Evolutionary conservation across 2,329 filamentous ascomycete genomes (phyloP), one percentile per base, ranked within the genome.

Genomic region (Colletotrichum limetticola): DNA sequence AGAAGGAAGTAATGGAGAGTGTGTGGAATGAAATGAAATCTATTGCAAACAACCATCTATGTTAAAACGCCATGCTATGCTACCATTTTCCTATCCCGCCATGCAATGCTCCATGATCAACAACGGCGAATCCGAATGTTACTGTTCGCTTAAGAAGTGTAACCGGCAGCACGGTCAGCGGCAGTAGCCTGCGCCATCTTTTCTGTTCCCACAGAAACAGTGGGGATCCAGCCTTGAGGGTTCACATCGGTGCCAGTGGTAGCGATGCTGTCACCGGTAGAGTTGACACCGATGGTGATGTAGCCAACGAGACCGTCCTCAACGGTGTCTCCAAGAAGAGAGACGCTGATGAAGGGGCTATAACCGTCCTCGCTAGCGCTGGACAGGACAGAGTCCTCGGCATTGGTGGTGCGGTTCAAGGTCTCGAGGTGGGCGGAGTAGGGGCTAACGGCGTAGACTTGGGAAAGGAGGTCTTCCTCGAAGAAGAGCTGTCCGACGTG

Each of bases 341-440:
- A 83, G 72, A 88, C 88, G 76, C 89, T 83, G 65, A 88, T 79
- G 75, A 89, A 83, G 0, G 88, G 88, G 75, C 87, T 86, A 42
- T 67, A 61, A 19, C 85, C 84, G 70, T 85, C 83, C 76, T 83
- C 78, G 46, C 28, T 82, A 76, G 56, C 87, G 83, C 58, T 88
- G 84, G n/a, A 74, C 53, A 88, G 85, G 11, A 74, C 70, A 14
- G 62, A 72, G 76, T 90, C 88, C 0, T 86, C 80, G n/a, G 32
- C 68, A 26, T 65, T 72, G 30, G 30, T 60, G 7, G 63, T 71
- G 14, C 52, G 52, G 32, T 58, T 71, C 4, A 62, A 4, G n/a
- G 32, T 37, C 53, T 71, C 30, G 4, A 26, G 28, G 53, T 69
- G 67, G 16, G 58, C 37, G 24, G 37, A 52, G 60, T 73, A 73